Evolutionary conservation across 1,284 basidiomycete species (phyloP).

Genomic region (Vanrija humicola): DNA sequence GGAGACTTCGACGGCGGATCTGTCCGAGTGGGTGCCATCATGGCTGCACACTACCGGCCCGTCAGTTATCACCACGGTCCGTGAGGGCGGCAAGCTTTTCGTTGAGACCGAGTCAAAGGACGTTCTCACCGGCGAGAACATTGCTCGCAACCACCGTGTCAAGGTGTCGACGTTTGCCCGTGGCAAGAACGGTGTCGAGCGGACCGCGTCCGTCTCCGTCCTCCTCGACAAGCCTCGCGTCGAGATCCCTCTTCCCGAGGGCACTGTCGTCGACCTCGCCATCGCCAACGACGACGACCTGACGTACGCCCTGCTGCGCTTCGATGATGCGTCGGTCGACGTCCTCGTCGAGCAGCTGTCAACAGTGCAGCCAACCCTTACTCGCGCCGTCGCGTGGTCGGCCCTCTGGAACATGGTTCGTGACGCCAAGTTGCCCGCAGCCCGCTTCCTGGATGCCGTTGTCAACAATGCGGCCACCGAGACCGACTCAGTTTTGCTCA

Average conservation of each 20-base stretch:
- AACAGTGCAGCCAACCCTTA: conserved; percentile 3
- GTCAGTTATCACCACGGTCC: conserved; percentile 6
- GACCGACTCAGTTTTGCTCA: conserved; percentile 4
- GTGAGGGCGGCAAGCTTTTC: conserved; percentile 6
- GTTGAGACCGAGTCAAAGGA: conserved; percentile 5
- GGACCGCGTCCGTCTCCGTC: conserved; percentile 5
- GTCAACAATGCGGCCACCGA: background rate
- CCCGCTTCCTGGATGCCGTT: conserved; percentile 2
- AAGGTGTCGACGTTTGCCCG: conserved; percentile 6
- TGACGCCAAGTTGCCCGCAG: conserved; percentile 5
- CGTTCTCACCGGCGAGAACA: background rate
- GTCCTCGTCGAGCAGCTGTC: conserved; percentile 4
- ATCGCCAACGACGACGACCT: conserved; percentile 14
- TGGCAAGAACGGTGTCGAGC: background rate
- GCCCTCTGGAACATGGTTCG: conserved; percentile 10
- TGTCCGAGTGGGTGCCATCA: conserved; percentile 6
- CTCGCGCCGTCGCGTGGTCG: conserved; percentile 11
- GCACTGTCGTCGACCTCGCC: conserved; percentile 2
- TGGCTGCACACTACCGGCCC: conserved; percentile 9
- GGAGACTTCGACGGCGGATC: conserved; percentile 3
- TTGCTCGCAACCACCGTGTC: conserved; percentile 9
- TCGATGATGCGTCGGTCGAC: conserved; percentile 5
- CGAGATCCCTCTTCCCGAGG: conserved; percentile 2
- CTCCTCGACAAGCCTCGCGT: conserved; percentile 6
- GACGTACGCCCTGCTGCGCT: conserved; percentile 8